Evolutionary conservation across 2,329 filamentous ascomycete species (phyloP).

Genomic region (Sporothrix dimorphospora): DNA sequence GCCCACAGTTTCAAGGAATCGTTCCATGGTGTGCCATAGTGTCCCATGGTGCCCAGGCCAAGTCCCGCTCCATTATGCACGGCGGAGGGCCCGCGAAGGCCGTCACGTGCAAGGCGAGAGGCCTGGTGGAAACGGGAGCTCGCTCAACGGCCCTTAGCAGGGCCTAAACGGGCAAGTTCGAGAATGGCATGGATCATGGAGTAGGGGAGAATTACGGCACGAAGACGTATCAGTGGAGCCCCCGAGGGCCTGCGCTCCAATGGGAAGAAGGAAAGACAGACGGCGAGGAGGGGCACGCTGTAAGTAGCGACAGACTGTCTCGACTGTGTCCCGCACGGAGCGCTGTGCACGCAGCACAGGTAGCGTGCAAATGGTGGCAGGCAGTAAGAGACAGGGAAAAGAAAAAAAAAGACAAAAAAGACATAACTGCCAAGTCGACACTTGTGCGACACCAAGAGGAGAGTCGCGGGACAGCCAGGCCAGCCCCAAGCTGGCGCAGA

Average conservation of each 20-base stretch:
- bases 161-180: neutral
- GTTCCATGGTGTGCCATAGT: conserved; percentile 33
- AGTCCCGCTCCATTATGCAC: too few relatives aligned
- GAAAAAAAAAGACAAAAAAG: neutral
- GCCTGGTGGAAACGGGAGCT: too few relatives aligned
- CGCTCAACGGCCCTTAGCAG: neutral
- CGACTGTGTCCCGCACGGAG: neutral
- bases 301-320: too few relatives aligned
- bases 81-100: neutral
- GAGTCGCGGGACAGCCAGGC: neutral
- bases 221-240: conserved; percentile 7
- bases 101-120: neutral
- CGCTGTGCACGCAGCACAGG: neutral
- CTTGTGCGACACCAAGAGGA: neutral
- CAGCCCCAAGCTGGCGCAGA: too few relatives aligned
- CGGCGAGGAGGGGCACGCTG: too few relatives aligned
- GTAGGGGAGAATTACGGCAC: neutral
- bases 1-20: conserved; percentile 34
- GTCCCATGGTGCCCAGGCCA: too few relatives aligned
- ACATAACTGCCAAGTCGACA: neutral
- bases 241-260: neutral
- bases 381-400: neutral
- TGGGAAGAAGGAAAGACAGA: neutral
- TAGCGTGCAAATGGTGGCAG: neutral
- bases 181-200: too few relatives aligned